Evolutionary conservation across 2,329 filamentous ascomycete genomes (phyloP).

Genomic region (Trichoderma sp.): DNA sequence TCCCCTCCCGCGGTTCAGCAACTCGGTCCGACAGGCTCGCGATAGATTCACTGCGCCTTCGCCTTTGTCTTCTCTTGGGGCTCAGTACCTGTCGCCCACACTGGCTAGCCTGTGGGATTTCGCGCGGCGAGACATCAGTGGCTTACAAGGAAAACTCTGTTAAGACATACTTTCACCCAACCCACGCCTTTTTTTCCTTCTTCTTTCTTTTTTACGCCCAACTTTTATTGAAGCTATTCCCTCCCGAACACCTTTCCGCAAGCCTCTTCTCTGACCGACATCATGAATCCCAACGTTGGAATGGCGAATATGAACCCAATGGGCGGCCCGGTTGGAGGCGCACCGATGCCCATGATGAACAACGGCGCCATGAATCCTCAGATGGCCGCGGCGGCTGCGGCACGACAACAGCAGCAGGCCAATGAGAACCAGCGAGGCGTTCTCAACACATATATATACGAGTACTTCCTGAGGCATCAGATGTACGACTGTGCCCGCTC

Average conservation of each 20-base stretch:
- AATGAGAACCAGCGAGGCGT: constrained; percentile 56
- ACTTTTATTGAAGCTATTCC: too few species aligned
- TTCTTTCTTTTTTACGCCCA: constrained; percentile 7
- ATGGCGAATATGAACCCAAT: constrained; percentile 72
- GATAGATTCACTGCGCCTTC: constrained; percentile 7
- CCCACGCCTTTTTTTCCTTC: constrained; percentile 20
- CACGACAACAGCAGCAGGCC: constrained; percentile 47
- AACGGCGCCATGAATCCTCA: constrained; percentile 51
- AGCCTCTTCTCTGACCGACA: constrained; percentile 32
- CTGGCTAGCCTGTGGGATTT: constrained; percentile 40
- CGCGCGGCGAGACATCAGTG: constrained; percentile 42
- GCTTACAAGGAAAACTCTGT: constrained; percentile 35
- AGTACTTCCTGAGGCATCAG: constrained; percentile 83
- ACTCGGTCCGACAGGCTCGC: constrained; percentile 22
- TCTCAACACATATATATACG: constrained; percentile 87
- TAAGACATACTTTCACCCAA: constrained; percentile 28
- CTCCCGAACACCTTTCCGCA: too few species aligned
- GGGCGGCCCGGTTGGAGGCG: constrained; percentile 65
- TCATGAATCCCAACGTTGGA: constrained; percentile 63
- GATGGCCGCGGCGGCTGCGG: constrained; percentile 38
- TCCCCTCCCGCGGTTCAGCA: neutral
- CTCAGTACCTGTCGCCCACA: constrained; percentile 39
- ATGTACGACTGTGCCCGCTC: constrained; percentile 83
- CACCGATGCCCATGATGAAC: constrained; percentile 68
- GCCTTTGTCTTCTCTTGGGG: constrained; percentile 14